These are phyloP conservation scores for Uromyces viciae-fabae DNA, from an alignment of 1,284 basidiomycete genomes.

Conservation along the genomic window DNA sequence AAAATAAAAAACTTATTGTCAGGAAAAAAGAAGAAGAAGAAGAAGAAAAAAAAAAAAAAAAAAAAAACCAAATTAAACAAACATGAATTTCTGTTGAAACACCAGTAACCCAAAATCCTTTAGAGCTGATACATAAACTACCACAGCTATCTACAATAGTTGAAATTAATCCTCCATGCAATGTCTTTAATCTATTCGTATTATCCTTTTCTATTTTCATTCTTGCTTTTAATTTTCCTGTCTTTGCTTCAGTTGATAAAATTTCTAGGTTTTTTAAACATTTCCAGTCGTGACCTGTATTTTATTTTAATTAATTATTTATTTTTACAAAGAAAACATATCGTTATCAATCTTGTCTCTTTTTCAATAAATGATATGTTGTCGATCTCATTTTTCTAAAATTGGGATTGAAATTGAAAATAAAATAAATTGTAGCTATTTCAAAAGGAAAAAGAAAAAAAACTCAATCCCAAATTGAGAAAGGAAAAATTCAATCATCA, in stretches of 20 bases:
- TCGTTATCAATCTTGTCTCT: not conserved
- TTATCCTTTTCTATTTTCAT: not conserved
- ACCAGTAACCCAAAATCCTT: constrained; percentile 76
- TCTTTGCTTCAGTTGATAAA: not conserved
- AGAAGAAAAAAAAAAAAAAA: too few species aligned
- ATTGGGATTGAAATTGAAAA: too few species aligned
- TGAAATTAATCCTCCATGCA: constrained; percentile 78
- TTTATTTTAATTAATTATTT: not conserved
- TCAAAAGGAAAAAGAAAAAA: too few species aligned
- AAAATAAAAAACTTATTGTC: too few species aligned
- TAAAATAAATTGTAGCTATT: too few species aligned
- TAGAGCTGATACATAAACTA: constrained; percentile 73
- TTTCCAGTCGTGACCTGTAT: not conserved
- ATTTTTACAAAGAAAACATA: not conserved
- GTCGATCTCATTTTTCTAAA: not conserved
- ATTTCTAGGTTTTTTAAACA: constrained; percentile 24
- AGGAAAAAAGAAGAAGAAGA: too few species aligned
- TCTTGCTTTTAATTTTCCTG: not conserved
- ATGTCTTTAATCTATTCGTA: constrained; percentile 52
- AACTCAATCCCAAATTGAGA: too few species aligned
- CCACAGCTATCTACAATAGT: constrained; percentile 81
- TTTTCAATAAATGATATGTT: not conserved
- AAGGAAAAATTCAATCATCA: not conserved
- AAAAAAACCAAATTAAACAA: constrained; percentile 60
- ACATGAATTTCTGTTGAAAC: constrained; percentile 77